Evolutionary conservation across 371 early-diverging fungal species (phyloP).

Genomic region (Syncephalis fuscata): DNA sequence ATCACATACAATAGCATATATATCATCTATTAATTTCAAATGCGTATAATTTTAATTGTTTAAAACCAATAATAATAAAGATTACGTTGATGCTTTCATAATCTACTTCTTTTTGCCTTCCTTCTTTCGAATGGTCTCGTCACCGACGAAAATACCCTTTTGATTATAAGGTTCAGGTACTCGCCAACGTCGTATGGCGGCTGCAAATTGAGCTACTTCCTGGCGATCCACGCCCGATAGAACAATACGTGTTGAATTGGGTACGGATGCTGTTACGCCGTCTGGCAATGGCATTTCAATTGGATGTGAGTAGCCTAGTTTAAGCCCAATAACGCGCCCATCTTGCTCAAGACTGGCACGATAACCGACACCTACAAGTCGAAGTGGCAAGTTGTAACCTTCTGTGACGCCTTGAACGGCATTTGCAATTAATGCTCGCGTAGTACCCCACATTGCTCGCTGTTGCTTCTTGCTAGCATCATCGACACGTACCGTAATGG

Average conservation of each 20-base stretch:
- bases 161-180: conserved; percentile 97
- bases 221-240: conserved; percentile 64
- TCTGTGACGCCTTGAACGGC: conserved; percentile 82
- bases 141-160: conserved; percentile 95
- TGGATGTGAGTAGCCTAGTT: conserved; percentile 83
- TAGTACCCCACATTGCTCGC: conserved; percentile 92
- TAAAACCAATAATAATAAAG: too few species aligned
- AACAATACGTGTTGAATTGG: conserved; percentile 75
- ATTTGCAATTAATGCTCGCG: conserved; percentile 70
- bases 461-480: conserved; percentile 50
- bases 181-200: conserved; percentile 77
- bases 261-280: conserved; percentile 56
- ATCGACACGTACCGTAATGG: conserved; percentile 35
- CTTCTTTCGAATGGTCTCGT: conserved; percentile 95
- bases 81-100: too few species aligned
- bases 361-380: conserved; percentile 90
- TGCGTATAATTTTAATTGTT: too few species aligned
- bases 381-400: conserved; percentile 68
- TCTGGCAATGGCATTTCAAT: conserved; percentile 63
- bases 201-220: conserved; percentile 77
- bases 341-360: conserved; percentile 65
- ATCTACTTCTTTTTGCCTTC: conserved; percentile 82
- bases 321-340: conserved; percentile 41
- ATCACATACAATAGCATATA: too few species aligned
- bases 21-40: too few species aligned